These are phyloP conservation scores for Capsicum chinense DNA, from an alignment of 257 asterid species.

Conservation along the genomic window DNA sequence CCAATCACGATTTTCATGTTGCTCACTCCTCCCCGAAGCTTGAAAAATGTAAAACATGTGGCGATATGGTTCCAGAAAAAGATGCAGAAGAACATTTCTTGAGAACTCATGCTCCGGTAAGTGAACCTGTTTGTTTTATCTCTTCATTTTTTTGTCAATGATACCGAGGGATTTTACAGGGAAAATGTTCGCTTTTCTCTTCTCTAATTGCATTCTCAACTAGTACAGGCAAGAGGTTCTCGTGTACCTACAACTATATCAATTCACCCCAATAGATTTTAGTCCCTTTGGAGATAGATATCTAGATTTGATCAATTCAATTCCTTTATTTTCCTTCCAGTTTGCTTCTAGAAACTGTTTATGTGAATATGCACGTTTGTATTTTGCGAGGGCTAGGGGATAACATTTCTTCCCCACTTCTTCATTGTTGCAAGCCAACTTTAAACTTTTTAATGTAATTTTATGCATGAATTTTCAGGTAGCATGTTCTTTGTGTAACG, in stretches of 20 bases:
- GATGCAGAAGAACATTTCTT: constrained; percentile 82
- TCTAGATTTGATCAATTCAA: not conserved
- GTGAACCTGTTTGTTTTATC: constrained; percentile 28
- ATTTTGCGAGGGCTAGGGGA: not conserved
- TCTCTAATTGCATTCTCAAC: not conserved
- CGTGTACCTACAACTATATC: not conserved
- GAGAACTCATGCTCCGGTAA: constrained; percentile 92
- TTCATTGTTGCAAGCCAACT: not conserved
- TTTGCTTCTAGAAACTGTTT: constrained; percentile 10
- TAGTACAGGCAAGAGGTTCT: not conserved
- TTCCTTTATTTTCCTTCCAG: not conserved
- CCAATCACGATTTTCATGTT: constrained; percentile 83
- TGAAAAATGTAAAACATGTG: constrained; percentile 89
- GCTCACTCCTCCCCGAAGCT: constrained; percentile 92
- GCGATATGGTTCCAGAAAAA: constrained; percentile 84
- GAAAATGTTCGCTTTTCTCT: too few species aligned
- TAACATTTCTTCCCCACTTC: not conserved
- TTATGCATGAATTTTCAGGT: constrained; percentile 66
- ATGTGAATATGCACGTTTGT: not conserved
- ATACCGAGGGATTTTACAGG: not conserved
- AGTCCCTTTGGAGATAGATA: not conserved
- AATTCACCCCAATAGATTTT: not conserved
- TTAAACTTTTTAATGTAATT: constrained; percentile 23
- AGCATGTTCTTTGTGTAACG: constrained; percentile 87
- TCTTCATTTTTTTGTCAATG: not conserved